Evolutionary conservation across 306 rosid species (phyloP).

Genomic region (Echinosophora koreensis): DNA sequence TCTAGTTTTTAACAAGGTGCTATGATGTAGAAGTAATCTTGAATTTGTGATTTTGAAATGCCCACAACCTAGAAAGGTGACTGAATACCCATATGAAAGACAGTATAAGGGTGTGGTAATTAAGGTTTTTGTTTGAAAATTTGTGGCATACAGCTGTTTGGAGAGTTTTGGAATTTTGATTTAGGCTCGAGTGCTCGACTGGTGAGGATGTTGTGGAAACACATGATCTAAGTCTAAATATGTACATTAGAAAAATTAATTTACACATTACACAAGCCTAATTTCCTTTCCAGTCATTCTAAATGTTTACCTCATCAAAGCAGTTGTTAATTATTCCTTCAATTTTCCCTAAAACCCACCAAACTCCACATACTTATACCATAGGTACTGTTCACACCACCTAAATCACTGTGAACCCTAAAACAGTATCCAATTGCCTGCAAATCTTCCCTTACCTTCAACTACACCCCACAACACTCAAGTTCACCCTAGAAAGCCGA

Average conservation of each 20-base stretch:
- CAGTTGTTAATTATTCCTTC: slow-evolving; percentile 19
- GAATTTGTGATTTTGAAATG: slow-evolving; percentile 36
- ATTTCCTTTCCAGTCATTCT: slow-evolving; percentile 13
- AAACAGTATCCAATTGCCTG: slow-evolving; percentile 16
- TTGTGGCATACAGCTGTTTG: slow-evolving; percentile 11
- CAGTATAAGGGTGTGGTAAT: neutral
- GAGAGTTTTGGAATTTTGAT: slow-evolving; percentile 11
- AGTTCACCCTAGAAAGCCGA: slow-evolving; percentile 9
- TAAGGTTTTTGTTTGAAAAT: slow-evolving; percentile 27
- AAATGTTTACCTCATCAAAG: slow-evolving; percentile 20
- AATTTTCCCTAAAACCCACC: slow-evolving; percentile 21
- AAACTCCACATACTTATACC: slow-evolving; percentile 6
- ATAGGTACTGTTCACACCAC: slow-evolving; percentile 17
- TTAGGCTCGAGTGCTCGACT: neutral
- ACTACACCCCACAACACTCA: slow-evolving; percentile 8
- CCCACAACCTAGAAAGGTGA: slow-evolving; percentile 12
- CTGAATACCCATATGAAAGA: slow-evolving; percentile 31
- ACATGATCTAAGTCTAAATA: neutral
- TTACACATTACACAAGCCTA: slow-evolving; percentile 26
- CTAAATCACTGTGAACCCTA: neutral
- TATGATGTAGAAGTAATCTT: slow-evolving; percentile 35
- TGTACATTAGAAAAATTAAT: slow-evolving; percentile 11
- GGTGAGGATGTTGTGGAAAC: neutral
- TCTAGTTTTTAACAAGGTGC: slow-evolving; percentile 29
- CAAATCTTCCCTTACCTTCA: neutral